A percentile compares a stretch with the other conserved stretches of the same genome.
These are phyloP conservation scores for Plantago major DNA, from an alignment of 257 asterid genomes.

Conservation along the genomic window DNA sequence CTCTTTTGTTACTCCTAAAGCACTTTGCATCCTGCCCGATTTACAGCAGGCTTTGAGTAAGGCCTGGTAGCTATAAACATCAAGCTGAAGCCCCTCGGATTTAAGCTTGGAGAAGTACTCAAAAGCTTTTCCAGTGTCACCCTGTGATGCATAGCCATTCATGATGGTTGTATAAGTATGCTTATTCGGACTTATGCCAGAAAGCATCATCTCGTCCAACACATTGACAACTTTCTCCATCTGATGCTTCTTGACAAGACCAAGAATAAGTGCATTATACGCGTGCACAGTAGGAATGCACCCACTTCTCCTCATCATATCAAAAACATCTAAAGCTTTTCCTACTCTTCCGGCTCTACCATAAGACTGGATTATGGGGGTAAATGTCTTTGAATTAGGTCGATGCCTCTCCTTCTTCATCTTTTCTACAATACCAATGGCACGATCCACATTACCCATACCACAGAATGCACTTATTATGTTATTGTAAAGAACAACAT, in stretches of 20 bases:
- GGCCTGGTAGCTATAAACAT: constrained; percentile 84
- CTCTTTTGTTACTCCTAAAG: constrained; percentile 92
- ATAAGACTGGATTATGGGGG: constrained; percentile 87
- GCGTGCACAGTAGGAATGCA: constrained; percentile 91
- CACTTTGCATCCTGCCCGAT: constrained; percentile 99
- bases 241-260: constrained; percentile 86
- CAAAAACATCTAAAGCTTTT: constrained; percentile 62
- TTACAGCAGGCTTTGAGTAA: constrained; percentile 98
- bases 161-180: constrained; percentile 90
- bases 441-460: constrained; percentile 92
- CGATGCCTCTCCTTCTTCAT: constrained; percentile 76
- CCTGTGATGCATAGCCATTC: constrained; percentile 97
- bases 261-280: constrained; percentile 78
- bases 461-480: constrained; percentile 88
- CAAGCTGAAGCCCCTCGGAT: constrained; percentile 84
- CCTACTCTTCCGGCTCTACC: constrained; percentile 76
- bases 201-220: constrained; percentile 85
- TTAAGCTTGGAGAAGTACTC: constrained; percentile 80
- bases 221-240: constrained; percentile 82
- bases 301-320: constrained; percentile 88
- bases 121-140: constrained; percentile 92
- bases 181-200: constrained; percentile 74
- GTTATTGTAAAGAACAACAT: constrained; percentile 82
- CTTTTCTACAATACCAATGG: constrained; percentile 74
- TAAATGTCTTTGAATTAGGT: constrained; percentile 78